phyloP scores from a whole-genome alignment of 1,139 yeast species.

The Wickerhamomyces sp. region DNA sequence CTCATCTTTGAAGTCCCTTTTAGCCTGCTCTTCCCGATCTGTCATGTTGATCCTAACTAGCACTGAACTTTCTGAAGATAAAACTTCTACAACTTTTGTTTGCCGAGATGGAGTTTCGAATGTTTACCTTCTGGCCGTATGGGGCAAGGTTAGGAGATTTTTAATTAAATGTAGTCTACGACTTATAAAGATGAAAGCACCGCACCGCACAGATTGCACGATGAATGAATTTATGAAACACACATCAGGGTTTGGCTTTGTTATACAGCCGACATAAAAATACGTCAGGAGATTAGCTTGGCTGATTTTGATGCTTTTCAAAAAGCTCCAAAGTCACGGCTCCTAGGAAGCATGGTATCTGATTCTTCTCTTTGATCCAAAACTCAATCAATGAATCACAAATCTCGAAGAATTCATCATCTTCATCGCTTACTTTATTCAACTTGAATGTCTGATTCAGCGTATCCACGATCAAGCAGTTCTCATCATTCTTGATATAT shows the following conservation, averaged over 20 bases:
- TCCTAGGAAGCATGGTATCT: conserved; percentile 76
- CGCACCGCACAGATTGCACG: no score
- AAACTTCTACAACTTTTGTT: conserved; percentile 38
- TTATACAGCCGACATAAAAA: no score
- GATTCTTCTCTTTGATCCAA: conserved; percentile 68
- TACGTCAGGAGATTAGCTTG: no score
- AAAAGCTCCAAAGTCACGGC: conserved; percentile 67
- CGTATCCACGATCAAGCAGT: conserved; percentile 30
- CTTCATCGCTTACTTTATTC: conserved; percentile 23
- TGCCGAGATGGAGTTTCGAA: conserved; percentile 38
- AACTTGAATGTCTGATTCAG: conserved; percentile 29
- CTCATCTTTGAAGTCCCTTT: conserved; percentile 35
- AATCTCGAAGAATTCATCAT: conserved; percentile 33
- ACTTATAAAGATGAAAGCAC: no score
- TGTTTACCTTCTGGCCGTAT: no score
- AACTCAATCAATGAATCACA: conserved; percentile 55
- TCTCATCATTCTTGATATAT: conserved; percentile 32
- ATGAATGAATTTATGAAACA: no score
- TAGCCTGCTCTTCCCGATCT: no score
- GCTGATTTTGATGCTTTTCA: conserved; percentile 22
- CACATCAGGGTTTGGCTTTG: background rate
- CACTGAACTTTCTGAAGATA: no score
- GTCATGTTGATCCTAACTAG: no score
- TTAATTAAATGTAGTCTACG: no score
- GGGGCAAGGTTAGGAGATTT: no score